Percentiles rank a stretch among this genome's conserved stretches.
phyloP scores from a whole-genome alignment of 2,329 filamentous ascomycete species.

The Cordyceps javanica region DNA sequence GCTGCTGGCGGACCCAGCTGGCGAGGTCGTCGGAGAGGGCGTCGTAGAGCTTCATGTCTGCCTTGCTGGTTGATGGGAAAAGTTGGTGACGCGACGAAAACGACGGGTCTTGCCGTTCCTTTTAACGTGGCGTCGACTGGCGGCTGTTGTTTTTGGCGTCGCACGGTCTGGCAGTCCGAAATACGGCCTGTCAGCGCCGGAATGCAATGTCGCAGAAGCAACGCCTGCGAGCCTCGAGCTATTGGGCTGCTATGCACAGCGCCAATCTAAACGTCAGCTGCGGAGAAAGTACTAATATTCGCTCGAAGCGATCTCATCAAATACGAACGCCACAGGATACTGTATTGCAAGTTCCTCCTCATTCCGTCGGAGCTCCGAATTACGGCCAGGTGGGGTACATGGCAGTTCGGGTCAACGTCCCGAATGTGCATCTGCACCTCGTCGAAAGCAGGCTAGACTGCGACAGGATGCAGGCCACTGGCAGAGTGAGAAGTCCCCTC shows the following conservation, averaged over 20 bases:
- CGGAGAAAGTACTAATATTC: not conserved
- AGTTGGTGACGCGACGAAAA: not conserved
- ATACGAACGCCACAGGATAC: not conserved
- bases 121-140: not conserved
- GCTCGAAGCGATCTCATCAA: not conserved
- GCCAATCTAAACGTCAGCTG: accelerated
- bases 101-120: not conserved
- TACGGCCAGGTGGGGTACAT: not conserved
- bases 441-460: not conserved
- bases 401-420: not conserved
- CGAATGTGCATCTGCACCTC: not conserved
- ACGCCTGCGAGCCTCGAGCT: not conserved
- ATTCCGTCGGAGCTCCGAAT: not conserved
- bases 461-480: not conserved
- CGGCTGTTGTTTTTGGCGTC: not conserved
- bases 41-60: slow-evolving; percentile 53
- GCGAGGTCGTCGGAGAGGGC: slow-evolving; percentile 49
- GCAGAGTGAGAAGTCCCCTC: not conserved
- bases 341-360: not conserved
- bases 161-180: not conserved
- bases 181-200: not conserved
- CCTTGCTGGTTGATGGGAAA: not conserved
- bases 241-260: too few relatives aligned
- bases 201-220: not conserved
- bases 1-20: slow-evolving; percentile 60